Base-by-base conservation (phyloP, 345 rosid genomes). In the Linum trigynum region DNA sequence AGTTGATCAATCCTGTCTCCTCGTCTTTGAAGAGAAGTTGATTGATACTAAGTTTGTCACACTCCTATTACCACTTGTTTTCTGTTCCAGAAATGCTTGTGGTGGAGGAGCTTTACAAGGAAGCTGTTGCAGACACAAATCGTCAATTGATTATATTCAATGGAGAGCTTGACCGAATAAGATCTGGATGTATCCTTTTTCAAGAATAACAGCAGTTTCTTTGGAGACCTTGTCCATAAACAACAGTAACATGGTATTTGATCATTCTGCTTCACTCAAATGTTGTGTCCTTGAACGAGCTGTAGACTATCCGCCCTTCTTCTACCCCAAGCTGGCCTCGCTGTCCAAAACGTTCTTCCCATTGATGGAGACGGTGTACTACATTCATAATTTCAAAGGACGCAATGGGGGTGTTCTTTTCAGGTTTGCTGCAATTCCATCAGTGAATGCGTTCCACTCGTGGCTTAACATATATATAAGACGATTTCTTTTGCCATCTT, bases 141-240 rank as follows among this genome's bases (percentile, higher is more conserved):
- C 69, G 97, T 2, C 80, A 83, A 81, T 75, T 89, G 60, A 89
- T 92, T 65, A 73, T 92, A 73, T 92, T 92, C 81, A 92, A 92
- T 10, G 92, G 96, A 38, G 96, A 92, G 71, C 95, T 92, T 39
- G 98, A 92, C 75, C 92, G 98, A 8, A 92, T 92, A 71, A 73
- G 98, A 72, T 92, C 98, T 7, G 98, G 96, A 37, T 92, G 98
- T 89, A 89, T 89, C 96, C 96, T 92, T 80, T 53, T 35, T 53
- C 41, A 61, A 32, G 38, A 11, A 10, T 61, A 32, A 5, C 57
- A 38, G 67, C 9, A 5, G 64, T 45, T 42, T 37, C 3, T 2
- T 3, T 7, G 37, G 7, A 57, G 32, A 3, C 17, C 37, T 57
- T 57, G 60, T 17, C 32, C 32, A 23, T 23, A 23, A 17, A 36